These are phyloP conservation scores for Rubus idaeus DNA, from an alignment of 306 rosid species.

Conservation along the genomic window DNA sequence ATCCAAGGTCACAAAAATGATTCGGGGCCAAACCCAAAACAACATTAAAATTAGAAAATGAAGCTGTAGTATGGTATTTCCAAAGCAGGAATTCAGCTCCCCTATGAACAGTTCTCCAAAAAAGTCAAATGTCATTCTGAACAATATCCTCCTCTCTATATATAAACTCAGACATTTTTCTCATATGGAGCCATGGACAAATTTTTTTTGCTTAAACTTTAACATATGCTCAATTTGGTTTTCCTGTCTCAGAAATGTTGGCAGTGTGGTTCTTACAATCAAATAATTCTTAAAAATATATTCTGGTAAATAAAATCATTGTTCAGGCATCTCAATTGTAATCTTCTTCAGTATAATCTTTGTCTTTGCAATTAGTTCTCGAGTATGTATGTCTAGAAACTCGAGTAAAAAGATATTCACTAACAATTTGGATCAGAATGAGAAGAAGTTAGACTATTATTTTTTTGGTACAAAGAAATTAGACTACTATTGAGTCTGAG, in stretches of 20 bases:
- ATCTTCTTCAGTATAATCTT: background rate
- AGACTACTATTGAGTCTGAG: background rate
- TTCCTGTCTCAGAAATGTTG: background rate
- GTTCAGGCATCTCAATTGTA: background rate
- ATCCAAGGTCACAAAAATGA: background rate
- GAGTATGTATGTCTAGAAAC: background rate
- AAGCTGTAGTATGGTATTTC: background rate
- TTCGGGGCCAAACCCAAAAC: background rate
- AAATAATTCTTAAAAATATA: background rate
- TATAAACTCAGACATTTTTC: background rate
- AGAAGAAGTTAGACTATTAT: background rate
- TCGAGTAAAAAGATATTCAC: background rate
- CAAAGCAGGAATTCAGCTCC: background rate
- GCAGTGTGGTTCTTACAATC: background rate
- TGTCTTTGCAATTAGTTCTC: background rate
- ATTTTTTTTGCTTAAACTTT: background rate
- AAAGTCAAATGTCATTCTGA: background rate
- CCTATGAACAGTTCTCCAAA: background rate
- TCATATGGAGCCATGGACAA: background rate
- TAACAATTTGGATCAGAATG: background rate
- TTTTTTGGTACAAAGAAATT: background rate
- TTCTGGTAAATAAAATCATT: background rate
- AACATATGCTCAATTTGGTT: background rate
- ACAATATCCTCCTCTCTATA: background rate
- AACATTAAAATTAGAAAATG: background rate